Conservation (phyloP, 352 stramenopile genomes). For the Phytophthora vignae region DNA sequence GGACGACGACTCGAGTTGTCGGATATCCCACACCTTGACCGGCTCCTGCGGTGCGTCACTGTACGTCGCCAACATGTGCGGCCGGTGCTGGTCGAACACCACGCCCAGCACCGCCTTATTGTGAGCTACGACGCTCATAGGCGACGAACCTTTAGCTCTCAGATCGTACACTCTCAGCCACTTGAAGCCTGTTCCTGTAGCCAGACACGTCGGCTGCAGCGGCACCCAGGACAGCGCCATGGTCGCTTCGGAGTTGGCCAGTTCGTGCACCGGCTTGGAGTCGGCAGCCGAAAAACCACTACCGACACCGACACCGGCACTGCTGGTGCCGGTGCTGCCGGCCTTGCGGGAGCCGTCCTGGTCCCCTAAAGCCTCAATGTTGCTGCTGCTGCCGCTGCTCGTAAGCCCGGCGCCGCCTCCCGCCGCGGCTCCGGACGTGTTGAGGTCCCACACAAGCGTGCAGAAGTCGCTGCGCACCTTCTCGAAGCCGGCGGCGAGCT, state of each 20-base stretch:
- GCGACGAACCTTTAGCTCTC: conserved; percentile 58
- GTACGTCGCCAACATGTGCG: conserved; percentile 86
- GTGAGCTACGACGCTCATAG: conserved; percentile 84
- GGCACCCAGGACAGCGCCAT: conserved; percentile 87
- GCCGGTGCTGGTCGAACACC: conserved; percentile 82
- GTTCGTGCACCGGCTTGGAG: conserved; percentile 77
- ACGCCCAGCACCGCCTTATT: conserved; percentile 88
- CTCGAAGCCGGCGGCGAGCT: conserved; percentile 85
- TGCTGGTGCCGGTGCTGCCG: conserved; percentile 16
- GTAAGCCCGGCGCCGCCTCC: conserved; percentile 22
- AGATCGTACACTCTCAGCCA: conserved; percentile 90
- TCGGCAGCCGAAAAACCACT: conserved; percentile 40
- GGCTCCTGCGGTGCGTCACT: conserved; percentile 83
- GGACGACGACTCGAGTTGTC: conserved; percentile 70
- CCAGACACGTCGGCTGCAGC: conserved; percentile 80
- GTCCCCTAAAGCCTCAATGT: conserved; percentile 41
- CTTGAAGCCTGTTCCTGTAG: conserved; percentile 88
- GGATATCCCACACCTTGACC: conserved; percentile 90
- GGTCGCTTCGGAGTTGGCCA: conserved; percentile 87
- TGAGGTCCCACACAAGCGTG: conserved; percentile 87
- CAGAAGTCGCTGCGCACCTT: conserved; percentile 90
- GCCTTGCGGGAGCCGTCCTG: conserved; percentile 42
- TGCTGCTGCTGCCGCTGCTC: conserved; percentile 29
- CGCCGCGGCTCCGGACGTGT: conserved; percentile 39
- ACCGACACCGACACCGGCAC: conserved; percentile 31